Conservation (phyloP, 1,139 yeast species). For the Nadsonia starkeyi-henricii region DNA sequence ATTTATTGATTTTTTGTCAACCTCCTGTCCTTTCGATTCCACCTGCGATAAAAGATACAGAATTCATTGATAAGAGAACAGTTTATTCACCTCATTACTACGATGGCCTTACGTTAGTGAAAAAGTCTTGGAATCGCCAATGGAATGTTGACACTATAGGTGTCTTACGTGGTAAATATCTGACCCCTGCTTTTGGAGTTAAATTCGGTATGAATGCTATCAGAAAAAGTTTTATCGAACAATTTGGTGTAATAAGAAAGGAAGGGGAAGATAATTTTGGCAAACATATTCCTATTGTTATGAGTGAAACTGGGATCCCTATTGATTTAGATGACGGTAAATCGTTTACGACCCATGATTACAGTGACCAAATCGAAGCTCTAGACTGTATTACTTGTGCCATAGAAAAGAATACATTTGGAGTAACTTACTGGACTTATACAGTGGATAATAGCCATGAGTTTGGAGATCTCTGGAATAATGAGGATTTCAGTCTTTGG, state of each 20-base stretch:
- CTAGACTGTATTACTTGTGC: slow-evolving; percentile 67
- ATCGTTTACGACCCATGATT: slow-evolving; percentile 49
- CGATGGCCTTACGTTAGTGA: slow-evolving; percentile 87
- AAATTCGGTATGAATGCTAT: slow-evolving; percentile 71
- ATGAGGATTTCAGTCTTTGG: slow-evolving; percentile 81
- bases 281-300: slow-evolving; percentile 43
- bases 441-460: slow-evolving; percentile 51
- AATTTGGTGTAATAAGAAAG: slow-evolving; percentile 41
- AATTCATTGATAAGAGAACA: slow-evolving; percentile 26
- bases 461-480: slow-evolving; percentile 81
- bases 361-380: slow-evolving; percentile 57
- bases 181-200: slow-evolving; percentile 63
- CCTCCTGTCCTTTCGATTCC: slow-evolving; percentile 75
- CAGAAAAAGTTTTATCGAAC: slow-evolving; percentile 52
- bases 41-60: slow-evolving; percentile 41
- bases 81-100: slow-evolving; percentile 81
- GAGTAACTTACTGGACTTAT: slow-evolving; percentile 75
- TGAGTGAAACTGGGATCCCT: slow-evolving; percentile 90
- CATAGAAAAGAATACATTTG: slow-evolving; percentile 52
- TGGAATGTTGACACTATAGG: slow-evolving; percentile 80
- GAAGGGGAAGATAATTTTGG: slow-evolving; percentile 54
- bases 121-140: slow-evolving; percentile 50
- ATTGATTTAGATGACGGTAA: slow-evolving; percentile 71
- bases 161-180: slow-evolving; percentile 65
- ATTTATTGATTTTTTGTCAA: slow-evolving; percentile 49